phyloP scores from a whole-genome alignment of 441 rosid genomes.

The Adansonia madagascariensis region DNA sequence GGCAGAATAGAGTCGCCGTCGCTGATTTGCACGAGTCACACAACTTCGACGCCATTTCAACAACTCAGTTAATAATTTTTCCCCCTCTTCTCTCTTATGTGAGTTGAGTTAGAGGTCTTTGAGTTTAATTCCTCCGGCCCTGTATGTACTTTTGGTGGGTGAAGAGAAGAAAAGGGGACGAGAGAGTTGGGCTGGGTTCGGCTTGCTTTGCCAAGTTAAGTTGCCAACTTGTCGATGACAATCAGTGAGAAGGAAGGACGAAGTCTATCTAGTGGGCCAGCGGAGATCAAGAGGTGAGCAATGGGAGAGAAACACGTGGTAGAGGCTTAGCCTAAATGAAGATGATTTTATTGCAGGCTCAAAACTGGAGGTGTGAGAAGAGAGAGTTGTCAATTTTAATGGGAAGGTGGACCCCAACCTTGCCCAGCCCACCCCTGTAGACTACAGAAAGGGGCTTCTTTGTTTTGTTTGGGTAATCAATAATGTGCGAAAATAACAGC shows the following conservation, averaged over 20 bases:
- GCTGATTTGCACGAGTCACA: slow-evolving; percentile 94
- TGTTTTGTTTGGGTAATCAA: background rate
- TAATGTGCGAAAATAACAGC: background rate
- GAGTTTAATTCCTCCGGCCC: background rate
- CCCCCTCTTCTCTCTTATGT: background rate
- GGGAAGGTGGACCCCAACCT: background rate
- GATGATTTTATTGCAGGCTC: background rate
- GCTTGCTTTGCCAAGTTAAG: background rate
- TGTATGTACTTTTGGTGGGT: background rate
- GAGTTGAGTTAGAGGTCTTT: background rate
- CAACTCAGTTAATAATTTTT: background rate
- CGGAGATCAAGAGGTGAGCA: slow-evolving; percentile 47
- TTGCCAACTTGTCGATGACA: slow-evolving; percentile 19
- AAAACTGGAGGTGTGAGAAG: background rate
- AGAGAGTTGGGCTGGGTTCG: background rate
- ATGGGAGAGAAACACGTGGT: slow-evolving; percentile 44
- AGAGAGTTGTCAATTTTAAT: slow-evolving; percentile 9
- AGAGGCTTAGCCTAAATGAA: slow-evolving; percentile 55
- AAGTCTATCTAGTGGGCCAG: slow-evolving; percentile 60
- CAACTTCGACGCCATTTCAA: slow-evolving; percentile 77
- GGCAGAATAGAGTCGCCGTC: slow-evolving; percentile 72
- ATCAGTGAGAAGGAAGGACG: background rate
- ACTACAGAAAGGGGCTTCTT: background rate
- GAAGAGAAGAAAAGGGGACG: background rate
- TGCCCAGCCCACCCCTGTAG: slow-evolving; percentile 1